Conservation (phyloP, 176 grass and related monocot species). For the Urochloa ruziziensis region DNA sequence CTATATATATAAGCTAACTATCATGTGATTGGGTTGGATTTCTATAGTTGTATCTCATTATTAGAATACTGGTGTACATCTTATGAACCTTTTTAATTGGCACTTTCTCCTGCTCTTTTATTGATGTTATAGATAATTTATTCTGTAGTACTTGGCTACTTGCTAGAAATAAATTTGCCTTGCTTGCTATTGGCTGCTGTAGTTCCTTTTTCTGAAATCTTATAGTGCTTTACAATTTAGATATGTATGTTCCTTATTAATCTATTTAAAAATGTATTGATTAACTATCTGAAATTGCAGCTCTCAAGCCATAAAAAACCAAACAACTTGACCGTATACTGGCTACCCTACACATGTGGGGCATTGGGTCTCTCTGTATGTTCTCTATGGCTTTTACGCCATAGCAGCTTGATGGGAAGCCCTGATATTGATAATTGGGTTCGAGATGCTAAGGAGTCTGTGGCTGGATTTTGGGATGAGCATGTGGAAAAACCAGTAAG, state of each 20-base stretch:
- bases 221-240: background rate
- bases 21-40: background rate
- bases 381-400: conserved; percentile 84
- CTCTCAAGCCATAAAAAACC: conserved; percentile 70
- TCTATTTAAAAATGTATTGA: conserved; percentile 17
- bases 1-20: background rate
- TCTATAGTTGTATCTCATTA: conserved; percentile 6
- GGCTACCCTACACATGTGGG: conserved; percentile 88
- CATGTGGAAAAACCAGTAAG: conserved; percentile 84
- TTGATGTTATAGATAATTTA: background rate
- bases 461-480: conserved; percentile 73
- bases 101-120: background rate
- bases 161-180: background rate
- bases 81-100: background rate
- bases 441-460: conserved; percentile 77
- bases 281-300: conserved; percentile 45
- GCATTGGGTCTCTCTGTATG: conserved; percentile 83
- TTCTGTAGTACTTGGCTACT: background rate
- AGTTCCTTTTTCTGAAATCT: background rate
- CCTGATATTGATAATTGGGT: conserved; percentile 94
- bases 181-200: background rate
- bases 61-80: background rate
- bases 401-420: conserved; percentile 98
- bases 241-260: background rate
- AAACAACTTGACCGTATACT: conserved; percentile 60